Base-by-base conservation (phyloP, 768 basidiomycete species). In the Dictyophora rubrovolvata region DNA sequence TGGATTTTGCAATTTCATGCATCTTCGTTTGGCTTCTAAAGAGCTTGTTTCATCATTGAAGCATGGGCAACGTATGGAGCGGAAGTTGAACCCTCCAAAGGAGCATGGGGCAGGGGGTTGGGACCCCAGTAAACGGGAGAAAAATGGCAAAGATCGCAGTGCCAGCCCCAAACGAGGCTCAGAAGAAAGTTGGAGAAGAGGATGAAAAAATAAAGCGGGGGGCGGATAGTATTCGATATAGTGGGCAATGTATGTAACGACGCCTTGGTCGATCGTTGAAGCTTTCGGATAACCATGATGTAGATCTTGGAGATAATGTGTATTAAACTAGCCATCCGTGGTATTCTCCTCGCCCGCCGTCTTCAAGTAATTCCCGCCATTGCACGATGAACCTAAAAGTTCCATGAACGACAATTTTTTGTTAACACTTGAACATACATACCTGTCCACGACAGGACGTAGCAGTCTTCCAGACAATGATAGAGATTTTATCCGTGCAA, bases 1-100 rank as follows among this genome's bases (percentile, higher is more conserved):
- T 33, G 93, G 93, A 1, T 97, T 96, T 75, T 98, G 95, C 73
- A 98, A 99, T 72, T 99, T 99, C 69, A 96, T 97, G 92, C 94
- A 97, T 74, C 77, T 97, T 35, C 85, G 91, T 14, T 79, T 92
- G 20, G 89, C 94, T 5, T 89, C 92, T 33, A 84, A 87, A 68
- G 84, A 90, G 11, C 80, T 96, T 12, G 87, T 91, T 1, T 81
- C 80, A 48, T 83, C 86, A 8, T 74, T 97, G 56, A 81, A 84
- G 17, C 84, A 82, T 48, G 90, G 91, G 14, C 94, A 97, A 69
- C 79, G 88, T 47, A 65, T 96, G 35, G 92, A 93, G 64, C 78
- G 92, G 55, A 83, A 86, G 60, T 67, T 89, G 50, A 79, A 93
- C 65, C 89, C 89, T 7, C 65, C 74, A 12, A 85, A 84, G 66